A percentile compares a stretch with the other conserved stretches of the same genome.
Evolutionary conservation across 176 grass and related monocot genomes (phyloP).

Genomic region (Tillandsia leiboldiana): DNA sequence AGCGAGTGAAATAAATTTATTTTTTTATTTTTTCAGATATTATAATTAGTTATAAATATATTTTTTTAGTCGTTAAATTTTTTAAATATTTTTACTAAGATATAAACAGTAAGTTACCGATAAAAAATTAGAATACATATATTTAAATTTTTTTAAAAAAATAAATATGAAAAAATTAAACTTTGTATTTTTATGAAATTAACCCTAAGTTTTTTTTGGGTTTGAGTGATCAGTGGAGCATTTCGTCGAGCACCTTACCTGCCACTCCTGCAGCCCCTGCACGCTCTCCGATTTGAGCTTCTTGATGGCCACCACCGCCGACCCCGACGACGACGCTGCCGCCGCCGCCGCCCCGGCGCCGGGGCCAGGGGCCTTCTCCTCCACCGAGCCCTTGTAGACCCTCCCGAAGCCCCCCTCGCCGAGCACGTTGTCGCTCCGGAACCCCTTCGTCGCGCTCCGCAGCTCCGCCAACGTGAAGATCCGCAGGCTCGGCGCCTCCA

Average conservation of each 20-base stretch:
- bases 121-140: no score
- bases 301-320: slow-evolving; percentile 69
- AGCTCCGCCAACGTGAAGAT: slow-evolving; percentile 74
- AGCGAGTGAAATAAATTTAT: no score
- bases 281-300: slow-evolving; percentile 76
- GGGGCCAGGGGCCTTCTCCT: slow-evolving; percentile 74
- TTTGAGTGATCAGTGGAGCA: no score
- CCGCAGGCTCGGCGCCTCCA: slow-evolving; percentile 62
- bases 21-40: no score
- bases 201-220: no score
- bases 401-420: slow-evolving; percentile 62
- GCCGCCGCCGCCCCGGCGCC: slow-evolving; percentile 6
- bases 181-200: no score
- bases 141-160: no score
- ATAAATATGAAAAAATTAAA: no score
- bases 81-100: no score
- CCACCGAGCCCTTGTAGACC: slow-evolving; percentile 86
- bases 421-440: slow-evolving; percentile 49
- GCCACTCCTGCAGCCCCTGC: slow-evolving; percentile 83
- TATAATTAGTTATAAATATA: no score
- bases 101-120: no score
- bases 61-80: no score
- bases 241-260: slow-evolving; percentile 29
- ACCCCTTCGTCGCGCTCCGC: slow-evolving; percentile 49
- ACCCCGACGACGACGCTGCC: slow-evolving; percentile 6